Base-by-base conservation (phyloP, 78 protist species). In the Ministeria vibrans region DNA sequence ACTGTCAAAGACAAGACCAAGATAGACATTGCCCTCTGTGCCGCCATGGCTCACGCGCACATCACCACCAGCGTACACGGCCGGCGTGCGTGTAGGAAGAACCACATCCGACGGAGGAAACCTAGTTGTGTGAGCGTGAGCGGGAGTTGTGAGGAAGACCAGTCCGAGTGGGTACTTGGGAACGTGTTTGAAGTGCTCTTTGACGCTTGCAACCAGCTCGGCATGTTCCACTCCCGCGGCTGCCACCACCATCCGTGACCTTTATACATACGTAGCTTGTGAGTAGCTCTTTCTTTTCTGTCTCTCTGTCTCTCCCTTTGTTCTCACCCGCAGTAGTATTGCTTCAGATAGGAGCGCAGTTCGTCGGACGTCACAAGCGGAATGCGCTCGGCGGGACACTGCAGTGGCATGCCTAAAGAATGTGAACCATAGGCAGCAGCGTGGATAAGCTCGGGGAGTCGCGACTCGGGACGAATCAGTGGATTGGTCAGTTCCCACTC, bases 201-300 rank as follows among this genome's bases (percentile, higher is more conserved):
- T 46, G 53, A 69, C 79, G 28, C 25, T n/a, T 6, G 2, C 5
- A 28, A 75, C 79, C 42, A 75, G 69, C 79, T 49, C 55, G 30
- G 13, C 79, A 27, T 75, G 79, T 6, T 75, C 79, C 43, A 44
- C 64, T 34, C 79, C 79, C 30, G 79, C 79, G 41, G 70, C 79
- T 34, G 79, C 49, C 20, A 75, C 30, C 49, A 75, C 70, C 79
- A 75, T 49, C 34, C 13, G 1, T 18, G 36, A 0, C 27, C 70
- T 46, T 4, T 0, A 11, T 6, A 73, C 28, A 42, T 18, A 23
- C 28, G 25, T 2, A 25, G 20, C 25, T 13, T 6, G 23, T 36
- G 51, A 73, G 34, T 45, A 6, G 53, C 28, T 2, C 23, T n/a
- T 2, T 55, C 32, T 22, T 45, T 2, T 1, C 55, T 6, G 28